These are phyloP conservation scores for Didymella sp. DNA, from an alignment of 2,329 filamentous ascomycete species.

Conservation along the genomic window DNA sequence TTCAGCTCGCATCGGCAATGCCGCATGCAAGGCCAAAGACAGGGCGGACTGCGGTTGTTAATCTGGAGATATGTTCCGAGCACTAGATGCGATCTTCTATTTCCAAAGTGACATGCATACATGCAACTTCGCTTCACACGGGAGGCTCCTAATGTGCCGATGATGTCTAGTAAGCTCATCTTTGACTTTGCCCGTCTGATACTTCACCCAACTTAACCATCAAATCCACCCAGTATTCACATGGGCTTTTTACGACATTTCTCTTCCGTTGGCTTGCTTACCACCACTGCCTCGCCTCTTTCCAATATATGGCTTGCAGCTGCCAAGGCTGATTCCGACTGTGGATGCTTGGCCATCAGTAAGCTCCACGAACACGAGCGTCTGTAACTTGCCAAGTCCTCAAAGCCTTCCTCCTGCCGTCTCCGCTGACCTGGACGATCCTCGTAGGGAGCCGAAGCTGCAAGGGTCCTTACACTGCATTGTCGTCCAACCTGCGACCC, in stretches of 20 bases:
- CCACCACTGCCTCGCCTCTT: slow-evolving; percentile 1
- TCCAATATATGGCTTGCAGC: slow-evolving; percentile 17
- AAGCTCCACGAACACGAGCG: slow-evolving; percentile 4
- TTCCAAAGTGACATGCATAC: background rate
- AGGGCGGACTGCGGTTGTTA: slow-evolving; percentile 1
- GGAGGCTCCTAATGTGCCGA: slow-evolving; percentile 6
- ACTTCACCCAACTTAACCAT: too few relatives aligned
- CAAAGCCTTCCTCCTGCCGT: background rate
- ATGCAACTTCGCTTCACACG: slow-evolving; percentile 6
- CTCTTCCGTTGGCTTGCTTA: background rate
- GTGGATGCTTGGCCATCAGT: slow-evolving; percentile 14
- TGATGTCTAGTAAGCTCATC: background rate
- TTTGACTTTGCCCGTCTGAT: background rate
- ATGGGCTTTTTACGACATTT: background rate
- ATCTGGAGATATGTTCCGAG: slow-evolving; percentile 3
- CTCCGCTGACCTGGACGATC: background rate
- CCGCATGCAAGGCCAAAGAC: slow-evolving; percentile 5
- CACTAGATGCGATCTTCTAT: background rate
- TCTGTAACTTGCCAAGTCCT: background rate
- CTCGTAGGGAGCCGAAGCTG: background rate
- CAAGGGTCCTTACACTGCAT: background rate
- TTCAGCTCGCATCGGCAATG: slow-evolving; percentile 13
- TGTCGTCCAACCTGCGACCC: background rate
- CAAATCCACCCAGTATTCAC: background rate
- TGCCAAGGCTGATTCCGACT: slow-evolving; percentile 11